Base-by-base conservation (phyloP, 306 rosid species). In the Astragalus glycyphyllos region DNA sequence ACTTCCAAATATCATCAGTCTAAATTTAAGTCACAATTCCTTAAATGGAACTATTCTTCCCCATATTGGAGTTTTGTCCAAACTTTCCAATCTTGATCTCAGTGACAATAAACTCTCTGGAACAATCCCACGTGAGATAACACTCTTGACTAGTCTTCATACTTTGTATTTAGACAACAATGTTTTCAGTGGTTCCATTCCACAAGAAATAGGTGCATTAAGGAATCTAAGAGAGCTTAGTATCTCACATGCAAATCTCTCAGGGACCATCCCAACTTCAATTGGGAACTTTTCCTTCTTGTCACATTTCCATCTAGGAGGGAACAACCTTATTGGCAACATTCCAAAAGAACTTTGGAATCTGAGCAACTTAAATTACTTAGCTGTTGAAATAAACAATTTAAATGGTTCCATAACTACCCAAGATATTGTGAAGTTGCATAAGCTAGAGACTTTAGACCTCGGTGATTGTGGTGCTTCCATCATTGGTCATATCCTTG, bases 41-140 rank as follows among this genome's bases (percentile, higher is more conserved):
- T 44, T 78, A 1, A 7, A 1, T 46, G 77, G 73, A 55, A 77
- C 8, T 1, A 70, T 77, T 61, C 81, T 73, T 54, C 8, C 0
- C 17, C 55, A 50, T 3, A 35, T 72, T 37, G 69, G 42, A 0
- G 45, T 35, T 12, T 4, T 77, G 20, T 42, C 72, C 16, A 63
- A 62, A 13, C 71, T 73, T 31, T 38, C 3, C 0, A 0, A 15
- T 26, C 63, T 73, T 38, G 55, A 62, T 63, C 48, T 73, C 5
- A 6, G 51, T 4, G 1, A 7, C 42, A 69, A 69, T 23, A 1
- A 14, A 11, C 42, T 69, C 17, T 17, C 14, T 0, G 65, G 65
- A 5, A 8, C 1, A 4, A 69, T n/a, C n/a, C n/a, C n/a, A n/a
- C n/a, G n/a, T n/a, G n/a, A n/a, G n/a, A n/a, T n/a, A n/a, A n/a